phyloP scores from a whole-genome alignment of 257 asterid species.

The Salvia rosmarinus region DNA sequence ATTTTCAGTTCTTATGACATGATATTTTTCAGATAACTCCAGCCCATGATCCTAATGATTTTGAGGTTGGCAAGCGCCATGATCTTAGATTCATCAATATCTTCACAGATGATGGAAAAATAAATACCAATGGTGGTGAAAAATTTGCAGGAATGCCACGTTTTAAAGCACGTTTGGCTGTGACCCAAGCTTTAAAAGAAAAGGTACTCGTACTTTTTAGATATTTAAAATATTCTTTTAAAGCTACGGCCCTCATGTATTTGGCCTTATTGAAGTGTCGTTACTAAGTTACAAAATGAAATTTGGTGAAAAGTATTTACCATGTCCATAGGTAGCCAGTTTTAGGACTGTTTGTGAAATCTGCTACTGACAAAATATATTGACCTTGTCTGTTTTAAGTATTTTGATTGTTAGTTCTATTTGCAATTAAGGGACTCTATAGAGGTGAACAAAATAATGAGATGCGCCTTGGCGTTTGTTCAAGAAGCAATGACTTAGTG shows the following conservation, averaged over 20 bases:
- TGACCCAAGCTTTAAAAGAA: constrained; percentile 72
- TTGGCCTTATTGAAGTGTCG: constrained; percentile 22
- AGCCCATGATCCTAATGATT: constrained; percentile 99
- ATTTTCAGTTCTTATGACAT: constrained; percentile 29
- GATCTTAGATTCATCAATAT: constrained; percentile 77
- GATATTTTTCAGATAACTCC: constrained; percentile 82
- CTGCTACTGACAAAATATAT: neutral
- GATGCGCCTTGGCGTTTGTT: constrained; percentile 96
- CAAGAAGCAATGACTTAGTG: constrained; percentile 83
- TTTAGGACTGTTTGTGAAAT: neutral
- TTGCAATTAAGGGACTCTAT: constrained; percentile 67
- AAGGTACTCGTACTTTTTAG: constrained; percentile 48
- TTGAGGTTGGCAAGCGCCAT: constrained; percentile 94
- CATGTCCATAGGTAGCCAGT: neutral
- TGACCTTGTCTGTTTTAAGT: constrained; percentile 2
- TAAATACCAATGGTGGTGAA: constrained; percentile 83
- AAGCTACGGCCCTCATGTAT: too few species aligned
- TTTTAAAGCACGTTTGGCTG: constrained; percentile 82
- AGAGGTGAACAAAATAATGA: constrained; percentile 77
- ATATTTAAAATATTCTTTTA: neutral
- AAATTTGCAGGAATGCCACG: constrained; percentile 83
- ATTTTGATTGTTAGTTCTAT: constrained; percentile 30
- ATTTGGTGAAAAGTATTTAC: constrained; percentile 4
- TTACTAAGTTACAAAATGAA: constrained; percentile 21
- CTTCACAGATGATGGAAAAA: constrained; percentile 92